phyloP scores from a whole-genome alignment of 257 asterid genomes.

The Datura wrightii region DNA sequence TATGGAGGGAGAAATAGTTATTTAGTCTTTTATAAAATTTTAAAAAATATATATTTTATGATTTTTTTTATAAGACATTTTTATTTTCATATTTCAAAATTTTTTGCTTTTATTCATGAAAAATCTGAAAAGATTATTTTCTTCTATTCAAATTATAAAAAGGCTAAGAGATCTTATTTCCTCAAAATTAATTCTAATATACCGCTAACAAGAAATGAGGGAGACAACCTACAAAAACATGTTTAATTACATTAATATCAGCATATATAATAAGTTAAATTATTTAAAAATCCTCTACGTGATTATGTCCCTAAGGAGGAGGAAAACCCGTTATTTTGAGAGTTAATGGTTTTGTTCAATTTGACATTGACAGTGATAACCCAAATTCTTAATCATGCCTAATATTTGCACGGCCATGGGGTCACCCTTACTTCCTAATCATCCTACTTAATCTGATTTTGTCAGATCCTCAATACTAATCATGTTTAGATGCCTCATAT shows the following conservation, averaged over 20 bases:
- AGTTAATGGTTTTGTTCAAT: constrained; percentile 28
- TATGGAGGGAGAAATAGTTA: too few relatives aligned
- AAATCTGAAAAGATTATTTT: too few relatives aligned
- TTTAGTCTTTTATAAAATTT: too few relatives aligned
- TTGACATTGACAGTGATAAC: constrained; percentile 4
- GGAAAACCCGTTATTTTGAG: constrained; percentile 22
- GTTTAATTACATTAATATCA: background rate
- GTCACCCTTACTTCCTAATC: constrained; percentile 27
- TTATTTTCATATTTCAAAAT: too few relatives aligned
- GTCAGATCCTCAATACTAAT: constrained; percentile 1
- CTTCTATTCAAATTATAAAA: too few relatives aligned
- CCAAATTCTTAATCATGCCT: constrained; percentile 11
- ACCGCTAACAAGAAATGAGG: background rate
- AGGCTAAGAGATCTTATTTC: too few relatives aligned
- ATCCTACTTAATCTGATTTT: constrained; percentile 22
- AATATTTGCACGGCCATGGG: constrained; percentile 30
- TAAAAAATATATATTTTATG: too few relatives aligned
- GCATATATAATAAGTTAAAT: background rate
- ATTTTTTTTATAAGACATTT: too few relatives aligned
- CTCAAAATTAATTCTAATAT: too few relatives aligned
- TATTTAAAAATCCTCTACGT: background rate
- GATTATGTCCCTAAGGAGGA: constrained; percentile 26
- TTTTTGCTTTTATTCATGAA: too few relatives aligned
- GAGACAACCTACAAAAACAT: background rate
- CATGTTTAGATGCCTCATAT: constrained; percentile 22